Conservation (phyloP, 345 rosid species). For the Lepidium africanum region DNA sequence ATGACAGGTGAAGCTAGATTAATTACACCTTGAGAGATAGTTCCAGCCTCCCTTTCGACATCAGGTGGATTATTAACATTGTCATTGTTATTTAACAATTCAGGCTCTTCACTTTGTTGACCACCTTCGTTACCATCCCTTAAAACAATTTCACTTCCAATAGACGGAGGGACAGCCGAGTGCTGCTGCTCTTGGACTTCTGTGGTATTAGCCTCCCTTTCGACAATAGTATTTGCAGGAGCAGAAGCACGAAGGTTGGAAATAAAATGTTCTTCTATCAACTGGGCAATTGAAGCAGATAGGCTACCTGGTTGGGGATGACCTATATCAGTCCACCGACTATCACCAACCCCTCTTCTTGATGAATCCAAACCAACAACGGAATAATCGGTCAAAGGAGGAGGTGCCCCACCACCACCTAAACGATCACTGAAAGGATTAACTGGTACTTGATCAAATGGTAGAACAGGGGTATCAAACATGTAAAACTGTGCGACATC, state of each 20-base stretch:
- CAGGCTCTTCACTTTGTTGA: conserved; percentile 49
- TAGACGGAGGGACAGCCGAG: conserved; percentile 32
- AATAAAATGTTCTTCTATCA: conserved; percentile 75
- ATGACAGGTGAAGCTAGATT: conserved; percentile 18
- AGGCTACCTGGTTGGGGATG: conserved; percentile 80
- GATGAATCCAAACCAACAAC: conserved; percentile 63
- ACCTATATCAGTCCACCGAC: conserved; percentile 96
- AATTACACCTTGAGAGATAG: conserved; percentile 22
- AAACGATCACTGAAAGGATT: conserved; percentile 67
- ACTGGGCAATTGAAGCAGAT: conserved; percentile 79
- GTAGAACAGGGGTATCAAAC: conserved; percentile 93
- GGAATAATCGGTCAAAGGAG: conserved; percentile 79
- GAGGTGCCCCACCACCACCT: conserved; percentile 61
- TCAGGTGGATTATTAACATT: conserved; percentile 30
- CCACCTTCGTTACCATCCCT: conserved; percentile 39
- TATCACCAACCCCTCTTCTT: conserved; percentile 79
- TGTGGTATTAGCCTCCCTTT: conserved; percentile 54
- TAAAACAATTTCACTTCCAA: conserved; percentile 37
- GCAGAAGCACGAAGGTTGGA: conserved; percentile 49
- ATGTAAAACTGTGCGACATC: conserved; percentile 81
- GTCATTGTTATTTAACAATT: conserved; percentile 38
- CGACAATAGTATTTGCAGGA: conserved; percentile 41
- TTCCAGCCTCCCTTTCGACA: conserved; percentile 28
- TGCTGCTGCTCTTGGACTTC: conserved; percentile 58
- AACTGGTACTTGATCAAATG: conserved; percentile 58